Conservation (phyloP, 1,284 basidiomycete genomes). For the Retiboletus flavoniger region DNA sequence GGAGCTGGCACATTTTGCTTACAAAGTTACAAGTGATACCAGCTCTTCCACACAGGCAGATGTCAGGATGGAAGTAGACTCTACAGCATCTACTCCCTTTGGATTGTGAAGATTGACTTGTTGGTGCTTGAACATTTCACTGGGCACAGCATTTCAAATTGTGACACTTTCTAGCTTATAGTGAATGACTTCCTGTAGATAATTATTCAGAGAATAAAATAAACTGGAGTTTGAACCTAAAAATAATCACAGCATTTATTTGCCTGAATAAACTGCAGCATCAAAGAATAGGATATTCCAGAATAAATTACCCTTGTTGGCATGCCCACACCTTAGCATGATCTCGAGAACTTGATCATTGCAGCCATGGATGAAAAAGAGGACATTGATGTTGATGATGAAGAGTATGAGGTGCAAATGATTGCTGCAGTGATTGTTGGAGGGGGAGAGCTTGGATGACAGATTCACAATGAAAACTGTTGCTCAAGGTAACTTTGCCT, state of each 20-base stretch:
- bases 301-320: too few species aligned
- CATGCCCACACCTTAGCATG: neutral
- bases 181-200: neutral
- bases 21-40: slow-evolving; percentile 26
- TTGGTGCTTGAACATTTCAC: too few species aligned
- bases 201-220: neutral
- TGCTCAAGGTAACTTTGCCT: too few species aligned
- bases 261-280: neutral
- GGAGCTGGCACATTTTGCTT: slow-evolving; percentile 44
- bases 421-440: too few species aligned
- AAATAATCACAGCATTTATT: neutral
- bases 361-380: too few species aligned
- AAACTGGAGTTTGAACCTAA: neutral
- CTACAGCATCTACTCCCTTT: slow-evolving; percentile 52
- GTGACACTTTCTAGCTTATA: too few species aligned
- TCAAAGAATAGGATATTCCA: neutral
- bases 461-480: too few species aligned
- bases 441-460: too few species aligned
- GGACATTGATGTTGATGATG: too few species aligned
- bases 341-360: neutral
- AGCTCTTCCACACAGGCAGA: slow-evolving; percentile 9
- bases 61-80: slow-evolving; percentile 52
- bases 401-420: too few species aligned
- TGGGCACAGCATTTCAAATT: too few species aligned
- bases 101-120: slow-evolving; percentile 13